Conservation (phyloP, 148 eudicot genomes). For the Silene uniflora region DNA sequence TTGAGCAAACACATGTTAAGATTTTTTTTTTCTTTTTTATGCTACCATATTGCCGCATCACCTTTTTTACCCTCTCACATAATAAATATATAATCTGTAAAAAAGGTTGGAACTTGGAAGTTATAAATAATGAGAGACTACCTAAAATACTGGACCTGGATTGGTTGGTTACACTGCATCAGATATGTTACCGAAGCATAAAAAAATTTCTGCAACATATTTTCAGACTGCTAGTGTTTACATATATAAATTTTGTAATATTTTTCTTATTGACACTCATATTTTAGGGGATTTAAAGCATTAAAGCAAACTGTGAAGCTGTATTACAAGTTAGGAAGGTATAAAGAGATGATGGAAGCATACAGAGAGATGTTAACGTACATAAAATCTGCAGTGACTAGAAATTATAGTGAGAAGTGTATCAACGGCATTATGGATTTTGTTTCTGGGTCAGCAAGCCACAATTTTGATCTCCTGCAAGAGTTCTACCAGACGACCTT, state of each 20-base stretch:
- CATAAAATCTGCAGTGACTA: slow-evolving; percentile 91
- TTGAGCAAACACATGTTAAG: background rate
- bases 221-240: background rate
- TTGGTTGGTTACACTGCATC: too few relatives aligned
- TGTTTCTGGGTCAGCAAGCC: slow-evolving; percentile 96
- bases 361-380: slow-evolving; percentile 95
- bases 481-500: slow-evolving; percentile 93
- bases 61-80: too few relatives aligned
- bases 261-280: slow-evolving; percentile 2
- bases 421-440: slow-evolving; percentile 98
- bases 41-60: too few relatives aligned
- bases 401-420: slow-evolving; percentile 97
- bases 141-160: too few relatives aligned
- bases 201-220: too few relatives aligned
- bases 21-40: too few relatives aligned
- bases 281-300: slow-evolving; percentile 92
- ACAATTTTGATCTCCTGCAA: slow-evolving; percentile 81
- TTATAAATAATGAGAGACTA: too few relatives aligned
- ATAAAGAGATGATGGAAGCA: slow-evolving; percentile 95
- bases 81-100: too few relatives aligned
- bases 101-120: too few relatives aligned
- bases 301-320: slow-evolving; percentile 96
- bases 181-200: too few relatives aligned
- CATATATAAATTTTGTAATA: slow-evolving; percentile 1
- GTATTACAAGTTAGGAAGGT: slow-evolving; percentile 80